phyloP scores from a whole-genome alignment of 2,329 filamentous ascomycete species.

The Fusarium sp. region DNA sequence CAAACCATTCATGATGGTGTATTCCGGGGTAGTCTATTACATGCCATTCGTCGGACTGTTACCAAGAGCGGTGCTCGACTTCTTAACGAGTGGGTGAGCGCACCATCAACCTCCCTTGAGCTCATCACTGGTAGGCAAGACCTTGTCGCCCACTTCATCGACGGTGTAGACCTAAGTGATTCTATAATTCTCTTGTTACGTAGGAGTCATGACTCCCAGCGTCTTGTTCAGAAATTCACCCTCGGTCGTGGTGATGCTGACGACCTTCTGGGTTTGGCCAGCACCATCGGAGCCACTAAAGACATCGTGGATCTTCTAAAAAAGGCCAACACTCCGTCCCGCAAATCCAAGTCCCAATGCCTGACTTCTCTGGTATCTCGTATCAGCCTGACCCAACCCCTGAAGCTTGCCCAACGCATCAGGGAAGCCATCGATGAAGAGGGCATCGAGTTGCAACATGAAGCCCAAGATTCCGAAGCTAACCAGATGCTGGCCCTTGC shows the following conservation, averaged over 20 bases:
- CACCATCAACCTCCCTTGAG: constrained; percentile 87
- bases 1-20: constrained; percentile 84
- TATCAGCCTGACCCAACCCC: constrained; percentile 76
- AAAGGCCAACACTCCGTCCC: constrained; percentile 33
- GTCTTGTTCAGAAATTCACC: constrained; percentile 93
- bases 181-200: constrained; percentile 76
- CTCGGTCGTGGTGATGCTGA: constrained; percentile 92
- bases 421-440: constrained; percentile 90
- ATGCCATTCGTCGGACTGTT: constrained; percentile 89
- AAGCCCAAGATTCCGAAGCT: constrained; percentile 78
- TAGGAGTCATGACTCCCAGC: constrained; percentile 85
- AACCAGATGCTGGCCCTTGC: constrained; percentile 79
- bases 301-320: constrained; percentile 69
- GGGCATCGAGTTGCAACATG: constrained; percentile 83
- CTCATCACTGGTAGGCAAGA: constrained; percentile 85
- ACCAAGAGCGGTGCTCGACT: constrained; percentile 92
- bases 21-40: constrained; percentile 86
- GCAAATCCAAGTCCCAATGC: constrained; percentile 49
- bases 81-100: constrained; percentile 86
- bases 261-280: constrained; percentile 85
- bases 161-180: constrained; percentile 76
- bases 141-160: constrained; percentile 81
- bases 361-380: constrained; percentile 64
- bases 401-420: constrained; percentile 78
- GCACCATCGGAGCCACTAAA: constrained; percentile 81